Evolutionary conservation across 371 early-diverging fungal species (phyloP).

Genomic region (Mucor ambiguus): DNA sequence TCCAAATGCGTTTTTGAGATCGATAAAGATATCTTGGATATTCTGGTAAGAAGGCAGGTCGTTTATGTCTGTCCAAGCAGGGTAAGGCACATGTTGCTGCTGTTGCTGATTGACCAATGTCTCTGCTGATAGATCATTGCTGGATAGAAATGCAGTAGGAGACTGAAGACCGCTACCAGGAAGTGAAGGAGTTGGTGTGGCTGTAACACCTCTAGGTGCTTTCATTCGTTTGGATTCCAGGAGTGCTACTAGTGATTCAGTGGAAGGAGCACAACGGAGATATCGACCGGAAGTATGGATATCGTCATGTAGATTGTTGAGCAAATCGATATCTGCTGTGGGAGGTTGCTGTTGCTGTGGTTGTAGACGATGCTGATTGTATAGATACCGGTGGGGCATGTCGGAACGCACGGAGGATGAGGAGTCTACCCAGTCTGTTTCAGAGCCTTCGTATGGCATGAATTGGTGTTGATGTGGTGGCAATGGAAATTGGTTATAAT

Average conservation of each 20-base stretch:
- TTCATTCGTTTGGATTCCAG: constrained; percentile 62
- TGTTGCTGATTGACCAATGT: constrained; percentile 31
- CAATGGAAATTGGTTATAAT: constrained; percentile 12
- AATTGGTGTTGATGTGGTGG: constrained; percentile 15
- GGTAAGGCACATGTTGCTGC: constrained; percentile 53
- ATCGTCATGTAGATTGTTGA: constrained; percentile 54
- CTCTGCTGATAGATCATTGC: constrained; percentile 15
- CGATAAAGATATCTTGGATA: constrained; percentile 68
- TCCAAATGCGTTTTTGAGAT: constrained; percentile 70
- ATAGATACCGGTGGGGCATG: not conserved
- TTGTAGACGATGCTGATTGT: not conserved
- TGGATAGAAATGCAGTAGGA: constrained; percentile 4
- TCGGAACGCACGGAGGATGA: constrained; percentile 10
- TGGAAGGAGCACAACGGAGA: constrained; percentile 72
- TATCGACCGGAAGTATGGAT: constrained; percentile 69
- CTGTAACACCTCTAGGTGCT: constrained; percentile 14
- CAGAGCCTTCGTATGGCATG: constrained; percentile 15
- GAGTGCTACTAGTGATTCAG: constrained; percentile 70
- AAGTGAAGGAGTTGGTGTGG: constrained; percentile 12
- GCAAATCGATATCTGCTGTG: constrained; percentile 61
- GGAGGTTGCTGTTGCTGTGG: not conserved
- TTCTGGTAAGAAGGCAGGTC: constrained; percentile 67
- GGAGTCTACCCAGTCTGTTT: constrained; percentile 18
- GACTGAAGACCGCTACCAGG: constrained; percentile 6
- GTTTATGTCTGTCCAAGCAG: constrained; percentile 65